Base-by-base conservation (phyloP, 306 rosid species). In the Trichosanthes cucumerina region DNA sequence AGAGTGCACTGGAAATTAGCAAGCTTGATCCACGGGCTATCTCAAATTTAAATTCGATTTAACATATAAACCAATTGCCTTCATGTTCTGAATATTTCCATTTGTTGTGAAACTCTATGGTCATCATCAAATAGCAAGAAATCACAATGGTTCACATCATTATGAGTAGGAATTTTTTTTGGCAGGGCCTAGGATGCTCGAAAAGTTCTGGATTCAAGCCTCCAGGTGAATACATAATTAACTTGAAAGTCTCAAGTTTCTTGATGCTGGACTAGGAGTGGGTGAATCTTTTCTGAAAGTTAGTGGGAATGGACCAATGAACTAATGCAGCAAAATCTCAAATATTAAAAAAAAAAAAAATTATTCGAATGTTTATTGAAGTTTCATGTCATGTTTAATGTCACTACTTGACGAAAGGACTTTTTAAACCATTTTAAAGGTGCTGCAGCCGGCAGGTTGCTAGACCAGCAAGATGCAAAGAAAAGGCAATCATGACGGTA, bases 381-480 rank as follows among this genome's bases (percentile, higher is more conserved):
- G 23, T 47, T 46, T 38, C 18, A 26, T 71, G 57, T 15, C 57
- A 68, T 43, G 76, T 49, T 70, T 71, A 23, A 24, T 23, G 77
- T 16, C 77, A 49, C 77, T 47, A 41, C 75, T 21, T 5, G 21
- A 10, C 49, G 36, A 41, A 18, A 39, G 53, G 43, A 21, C 75
- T 71, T 46, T 71, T 73, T 15, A 24, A 73, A 31, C 59, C 24
- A 72, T 72, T 47, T 28, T 26, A 41, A 19, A 12, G 2, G 75
- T 5, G 58, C 60, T 49, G 12, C 28, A 68, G 52, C 28, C 3
- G 26, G 41, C 16, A 23, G 62, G 28, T 73, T 31, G 44, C 78
- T 73, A 49, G 18, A 73, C 78, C 63, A 74, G 62, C 46, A 74
- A 31, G 63, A 28, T 19, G 46, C 63, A 74, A 74, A 50, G 63